Evolutionary conservation across 75 land plant species (phyloP), one percentile per base, ranked within the genome.

Genomic region (Adiantum capillusveneris): DNA sequence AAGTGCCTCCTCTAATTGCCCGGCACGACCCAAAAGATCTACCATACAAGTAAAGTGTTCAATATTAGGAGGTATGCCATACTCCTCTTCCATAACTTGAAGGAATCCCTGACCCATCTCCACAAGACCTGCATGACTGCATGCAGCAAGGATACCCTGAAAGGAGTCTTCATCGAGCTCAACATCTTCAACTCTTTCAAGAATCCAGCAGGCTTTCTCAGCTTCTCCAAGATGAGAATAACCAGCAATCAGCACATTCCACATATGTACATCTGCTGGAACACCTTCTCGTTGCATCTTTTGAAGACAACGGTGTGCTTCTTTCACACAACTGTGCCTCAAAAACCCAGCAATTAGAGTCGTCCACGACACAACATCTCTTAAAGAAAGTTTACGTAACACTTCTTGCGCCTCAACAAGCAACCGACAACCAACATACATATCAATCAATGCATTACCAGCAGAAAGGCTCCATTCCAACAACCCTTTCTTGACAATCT

Each of bases 331-430:
- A n/a, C 73, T 66, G 34, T 71, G 58, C 18, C 25, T 5, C 7
- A 81, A 76, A 56, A 77, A 44, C 25, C 74, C 81, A 39, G 56
- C 41, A 25, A 82, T 56, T 71, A 77, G 57, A 13, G 74, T 70
- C 52, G 74, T 77, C 79, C 80, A 81, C 0, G 80, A 18, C 20
- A 81, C 59, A 0, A 81, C 68, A 65, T 81, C 78, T 57, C 67
- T 72, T 0, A 11, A 1, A 0, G 43, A 50, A 65, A 77, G 61
- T 14, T 11, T 49, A 0, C 46, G 11, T 27, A 81, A 70, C 42
- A 67, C 48, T n/a, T 9, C 20, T 0, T 41, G 13, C 12, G 80
- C 79, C n/a, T 22, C 25, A 14, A 65, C 56, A 21, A 81, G 44
- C 43, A 66, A 61, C 2, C 80, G 76, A 56, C 74, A 73, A 37